These are phyloP conservation scores for Neurospora cerealis DNA, from an alignment of 495 filamentous ascomycete species.

Conservation along the genomic window DNA sequence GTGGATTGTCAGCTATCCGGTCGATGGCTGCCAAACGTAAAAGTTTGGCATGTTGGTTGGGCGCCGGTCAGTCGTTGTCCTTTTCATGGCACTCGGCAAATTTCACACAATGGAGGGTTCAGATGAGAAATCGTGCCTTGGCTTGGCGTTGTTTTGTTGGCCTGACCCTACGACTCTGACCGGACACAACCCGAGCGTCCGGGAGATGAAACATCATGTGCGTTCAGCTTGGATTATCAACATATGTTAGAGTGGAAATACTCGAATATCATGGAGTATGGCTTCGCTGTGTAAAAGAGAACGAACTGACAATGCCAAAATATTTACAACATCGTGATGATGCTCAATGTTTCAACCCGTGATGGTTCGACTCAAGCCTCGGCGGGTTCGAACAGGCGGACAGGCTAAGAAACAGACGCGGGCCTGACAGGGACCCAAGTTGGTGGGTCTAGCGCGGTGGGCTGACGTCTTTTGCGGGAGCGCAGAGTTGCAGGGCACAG, in stretches of 20 bases:
- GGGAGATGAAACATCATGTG: neutral
- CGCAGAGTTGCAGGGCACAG: neutral
- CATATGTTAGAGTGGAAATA: neutral
- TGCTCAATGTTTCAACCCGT: neutral
- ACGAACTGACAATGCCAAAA: neutral
- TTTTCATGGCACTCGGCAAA: neutral
- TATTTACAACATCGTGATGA: neutral
- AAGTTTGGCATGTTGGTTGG: neutral
- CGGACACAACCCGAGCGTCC: neutral
- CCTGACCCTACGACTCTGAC: neutral
- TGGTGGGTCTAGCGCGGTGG: conserved; percentile 15
- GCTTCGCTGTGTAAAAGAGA: neutral
- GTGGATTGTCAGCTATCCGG: neutral
- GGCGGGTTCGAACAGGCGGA: neutral
- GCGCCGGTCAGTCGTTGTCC: neutral
- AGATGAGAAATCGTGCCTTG: neutral
- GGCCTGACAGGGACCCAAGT: neutral
- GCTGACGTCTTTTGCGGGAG: conserved; percentile 14
- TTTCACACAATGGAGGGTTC: neutral
- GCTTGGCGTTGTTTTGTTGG: neutral
- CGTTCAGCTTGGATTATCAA: neutral
- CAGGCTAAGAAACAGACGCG: neutral
- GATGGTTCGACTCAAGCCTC: neutral
- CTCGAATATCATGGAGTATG: neutral
- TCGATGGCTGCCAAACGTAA: neutral